Conservation (phyloP, 768 basidiomycete species). For the Termitomyces sp. region DNA sequence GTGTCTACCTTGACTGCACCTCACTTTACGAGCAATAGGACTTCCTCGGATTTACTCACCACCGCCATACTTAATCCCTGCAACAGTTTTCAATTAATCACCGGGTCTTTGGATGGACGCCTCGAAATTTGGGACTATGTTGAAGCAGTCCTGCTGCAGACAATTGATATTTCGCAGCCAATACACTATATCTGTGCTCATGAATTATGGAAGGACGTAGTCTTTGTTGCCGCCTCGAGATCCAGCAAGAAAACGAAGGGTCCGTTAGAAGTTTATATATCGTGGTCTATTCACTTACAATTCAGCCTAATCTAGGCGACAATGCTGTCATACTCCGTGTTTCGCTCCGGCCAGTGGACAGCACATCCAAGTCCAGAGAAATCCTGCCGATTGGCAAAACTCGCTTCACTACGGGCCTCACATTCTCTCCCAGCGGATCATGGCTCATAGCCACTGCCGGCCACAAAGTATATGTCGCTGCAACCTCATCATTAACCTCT, state of each 20-base stretch:
- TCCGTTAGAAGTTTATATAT: constrained; percentile 13
- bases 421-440: constrained; percentile 70
- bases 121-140: constrained; percentile 93
- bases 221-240: constrained; percentile 68
- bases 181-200: constrained; percentile 74
- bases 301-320: constrained; percentile 32
- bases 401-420: constrained; percentile 57
- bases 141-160: constrained; percentile 75
- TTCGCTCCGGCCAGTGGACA: constrained; percentile 48
- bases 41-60: constrained; percentile 56
- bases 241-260: constrained; percentile 42
- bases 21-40: constrained; percentile 29
- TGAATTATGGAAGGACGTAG: constrained; percentile 57
- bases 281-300: constrained; percentile 3
- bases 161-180: constrained; percentile 65
- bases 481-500: constrained; percentile 48
- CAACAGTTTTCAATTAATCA: constrained; percentile 88
- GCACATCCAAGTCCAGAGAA: constrained; percentile 45
- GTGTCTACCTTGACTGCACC: constrained; percentile 77
- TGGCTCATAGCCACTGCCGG: constrained; percentile 77
- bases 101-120: constrained; percentile 78
- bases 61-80: constrained; percentile 75
- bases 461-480: constrained; percentile 74
- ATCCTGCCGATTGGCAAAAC: constrained; percentile 64
- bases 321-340: constrained; percentile 61